phyloP scores from a whole-genome alignment of 2,329 filamentous ascomycete species.

The Claviceps fusiformis region DNA sequence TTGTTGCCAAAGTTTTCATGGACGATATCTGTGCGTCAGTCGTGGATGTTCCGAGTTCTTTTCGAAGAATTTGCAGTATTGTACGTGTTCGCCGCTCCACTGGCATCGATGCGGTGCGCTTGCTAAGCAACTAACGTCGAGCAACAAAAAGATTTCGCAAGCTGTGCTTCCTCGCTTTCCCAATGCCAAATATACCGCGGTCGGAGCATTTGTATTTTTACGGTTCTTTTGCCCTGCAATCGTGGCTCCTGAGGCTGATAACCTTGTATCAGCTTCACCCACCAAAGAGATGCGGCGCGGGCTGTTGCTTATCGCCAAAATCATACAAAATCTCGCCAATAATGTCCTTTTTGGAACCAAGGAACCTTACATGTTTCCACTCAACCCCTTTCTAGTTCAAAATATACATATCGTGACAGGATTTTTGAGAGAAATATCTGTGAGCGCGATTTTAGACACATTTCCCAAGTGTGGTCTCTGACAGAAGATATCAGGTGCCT shows the following conservation, averaged over 20 bases:
- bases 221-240: conserved; percentile 62
- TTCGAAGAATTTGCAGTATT: conserved; percentile 54
- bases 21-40: conserved; percentile 55
- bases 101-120: not conserved
- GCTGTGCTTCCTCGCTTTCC: conserved; percentile 51
- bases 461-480: not conserved
- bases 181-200: conserved; percentile 58
- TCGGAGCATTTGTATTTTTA: conserved; percentile 58
- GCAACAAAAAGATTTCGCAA: conserved; percentile 38
- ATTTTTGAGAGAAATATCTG: conserved; percentile 55
- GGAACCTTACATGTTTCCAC: conserved; percentile 58
- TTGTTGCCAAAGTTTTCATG: conserved; percentile 58
- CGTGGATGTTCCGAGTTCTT: conserved; percentile 45
- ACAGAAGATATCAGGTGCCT: conserved; percentile 24
- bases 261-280: conserved; percentile 44
- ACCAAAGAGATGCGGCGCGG: conserved; percentile 58
- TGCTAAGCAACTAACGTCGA: not conserved
- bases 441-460: conserved; percentile 14
- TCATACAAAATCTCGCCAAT: conserved; percentile 58
- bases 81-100: conserved; percentile 24
- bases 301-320: conserved; percentile 55
- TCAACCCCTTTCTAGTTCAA: conserved; percentile 54
- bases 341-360: conserved; percentile 60
- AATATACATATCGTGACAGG: conserved; percentile 56
- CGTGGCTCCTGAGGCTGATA: conserved; percentile 54